Conservation (phyloP, 1,284 basidiomycete species). For the Chondrostereum purpureum region DNA sequence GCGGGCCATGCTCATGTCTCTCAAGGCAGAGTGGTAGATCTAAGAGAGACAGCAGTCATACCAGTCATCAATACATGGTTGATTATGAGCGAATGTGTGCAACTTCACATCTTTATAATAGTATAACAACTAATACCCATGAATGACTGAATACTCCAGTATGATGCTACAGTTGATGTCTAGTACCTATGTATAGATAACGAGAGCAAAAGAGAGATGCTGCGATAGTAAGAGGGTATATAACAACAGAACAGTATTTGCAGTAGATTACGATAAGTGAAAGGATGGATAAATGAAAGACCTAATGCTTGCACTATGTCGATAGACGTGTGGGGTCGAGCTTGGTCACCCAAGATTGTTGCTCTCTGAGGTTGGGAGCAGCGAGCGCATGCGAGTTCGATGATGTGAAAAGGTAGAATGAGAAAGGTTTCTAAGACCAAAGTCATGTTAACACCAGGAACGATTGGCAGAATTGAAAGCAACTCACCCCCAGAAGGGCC, state of each 20-base stretch:
- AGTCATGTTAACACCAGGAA: conserved; percentile 3
- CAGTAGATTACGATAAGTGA: conserved; percentile 13
- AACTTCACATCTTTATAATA: too few species aligned
- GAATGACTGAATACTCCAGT: conserved; percentile 2
- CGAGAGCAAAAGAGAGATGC: conserved; percentile 16
- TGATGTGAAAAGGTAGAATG: conserved; percentile 84
- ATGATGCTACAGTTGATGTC: conserved; percentile 1
- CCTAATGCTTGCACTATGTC: conserved; percentile 28
- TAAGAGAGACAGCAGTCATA: too few species aligned
- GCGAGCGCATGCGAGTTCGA: conserved; percentile 87
- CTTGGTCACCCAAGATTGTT: conserved; percentile 77
- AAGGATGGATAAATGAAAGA: conserved; percentile 9
- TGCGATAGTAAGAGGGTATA: conserved; percentile 6
- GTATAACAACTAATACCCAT: not conserved
- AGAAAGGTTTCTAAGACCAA: conserved; percentile 61
- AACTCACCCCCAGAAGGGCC: conserved; percentile 73
- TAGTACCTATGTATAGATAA: conserved; percentile 19
- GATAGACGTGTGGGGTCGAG: conserved; percentile 69
- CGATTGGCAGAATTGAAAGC: too few species aligned
- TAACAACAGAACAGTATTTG: conserved; percentile 2
- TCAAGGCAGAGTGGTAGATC: too few species aligned
- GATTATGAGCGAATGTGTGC: too few species aligned
- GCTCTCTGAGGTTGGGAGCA: conserved; percentile 73
- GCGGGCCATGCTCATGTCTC: too few species aligned
- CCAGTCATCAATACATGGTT: too few species aligned